phyloP scores from a whole-genome alignment of 2,329 filamentous ascomycete genomes.

The Talaromyces sp. region DNA sequence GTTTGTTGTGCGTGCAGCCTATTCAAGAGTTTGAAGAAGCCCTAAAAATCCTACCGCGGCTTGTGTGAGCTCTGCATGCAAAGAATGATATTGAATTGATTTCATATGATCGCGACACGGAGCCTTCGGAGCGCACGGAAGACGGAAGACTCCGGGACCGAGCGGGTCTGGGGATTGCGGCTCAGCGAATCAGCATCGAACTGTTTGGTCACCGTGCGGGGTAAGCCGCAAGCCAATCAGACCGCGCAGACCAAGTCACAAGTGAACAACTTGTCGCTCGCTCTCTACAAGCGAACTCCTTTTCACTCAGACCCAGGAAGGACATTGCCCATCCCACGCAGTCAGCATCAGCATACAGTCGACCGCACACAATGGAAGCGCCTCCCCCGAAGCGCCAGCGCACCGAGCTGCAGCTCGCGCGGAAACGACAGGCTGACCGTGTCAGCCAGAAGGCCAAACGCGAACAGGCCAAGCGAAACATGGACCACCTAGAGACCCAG shows the following conservation, averaged over 20 bases:
- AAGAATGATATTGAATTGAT: too few species aligned
- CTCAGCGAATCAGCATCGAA: background rate
- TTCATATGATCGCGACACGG: background rate
- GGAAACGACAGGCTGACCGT: background rate
- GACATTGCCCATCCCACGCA: background rate
- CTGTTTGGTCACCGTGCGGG: background rate
- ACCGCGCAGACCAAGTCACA: background rate
- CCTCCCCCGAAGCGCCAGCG: background rate
- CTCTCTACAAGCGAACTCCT: background rate
- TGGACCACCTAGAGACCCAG: background rate
- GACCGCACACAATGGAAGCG: background rate
- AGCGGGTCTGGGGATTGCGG: background rate
- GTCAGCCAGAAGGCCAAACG: background rate
- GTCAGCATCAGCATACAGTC: background rate
- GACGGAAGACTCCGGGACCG: background rate
- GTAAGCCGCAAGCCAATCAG: background rate
- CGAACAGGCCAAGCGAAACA: background rate
- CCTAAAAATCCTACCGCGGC: background rate
- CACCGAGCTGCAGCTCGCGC: background rate
- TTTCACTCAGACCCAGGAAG: background rate
- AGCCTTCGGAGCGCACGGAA: background rate
- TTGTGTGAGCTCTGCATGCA: background rate
- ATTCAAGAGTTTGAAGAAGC: background rate
- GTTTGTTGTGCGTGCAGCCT: background rate
- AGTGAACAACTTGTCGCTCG: background rate